phyloP scores from a whole-genome alignment of 768 basidiomycete species.

The Hemileccinum impolitum region DNA sequence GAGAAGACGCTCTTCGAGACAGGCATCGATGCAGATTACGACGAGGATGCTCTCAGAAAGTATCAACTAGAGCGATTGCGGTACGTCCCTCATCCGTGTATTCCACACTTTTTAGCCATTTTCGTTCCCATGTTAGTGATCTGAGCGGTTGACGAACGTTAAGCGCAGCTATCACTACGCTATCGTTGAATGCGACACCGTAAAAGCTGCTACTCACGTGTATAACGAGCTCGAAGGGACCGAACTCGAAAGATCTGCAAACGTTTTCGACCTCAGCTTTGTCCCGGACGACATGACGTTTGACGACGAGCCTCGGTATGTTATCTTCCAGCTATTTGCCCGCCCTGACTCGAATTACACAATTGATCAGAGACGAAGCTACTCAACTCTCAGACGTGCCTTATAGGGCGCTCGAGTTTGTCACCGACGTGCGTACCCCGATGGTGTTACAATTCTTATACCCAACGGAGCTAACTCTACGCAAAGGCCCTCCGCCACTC shows the following conservation, averaged over 20 bases:
- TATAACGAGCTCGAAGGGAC: slow-evolving; percentile 88
- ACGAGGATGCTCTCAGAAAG: slow-evolving; percentile 81
- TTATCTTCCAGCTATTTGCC: neutral
- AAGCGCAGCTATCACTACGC: slow-evolving; percentile 88
- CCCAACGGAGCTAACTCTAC: neutral
- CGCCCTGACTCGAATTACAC: neutral
- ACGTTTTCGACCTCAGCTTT: slow-evolving; percentile 92
- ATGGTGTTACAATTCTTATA: neutral
- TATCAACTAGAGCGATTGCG: slow-evolving; percentile 93
- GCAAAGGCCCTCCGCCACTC: slow-evolving; percentile 91
- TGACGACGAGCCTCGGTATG: slow-evolving; percentile 70
- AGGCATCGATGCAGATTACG: slow-evolving; percentile 72
- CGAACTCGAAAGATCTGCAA: slow-evolving; percentile 95
- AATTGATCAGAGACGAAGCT: slow-evolving; percentile 70
- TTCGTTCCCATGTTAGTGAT: neutral
- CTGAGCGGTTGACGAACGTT: slow-evolving; percentile 5
- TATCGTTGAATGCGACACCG: slow-evolving; percentile 81
- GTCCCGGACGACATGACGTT: slow-evolving; percentile 89
- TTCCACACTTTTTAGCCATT: neutral
- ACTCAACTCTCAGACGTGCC: slow-evolving; percentile 54
- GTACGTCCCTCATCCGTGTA: slow-evolving; percentile 41
- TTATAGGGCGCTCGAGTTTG: slow-evolving; percentile 83
- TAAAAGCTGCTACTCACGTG: slow-evolving; percentile 73
- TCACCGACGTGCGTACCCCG: slow-evolving; percentile 72
- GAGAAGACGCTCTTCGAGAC: slow-evolving; percentile 64